Evolutionary conservation across 768 basidiomycete species (phyloP), one percentile per base, ranked within the genome.

Genomic region (Auricularia sp.): DNA sequence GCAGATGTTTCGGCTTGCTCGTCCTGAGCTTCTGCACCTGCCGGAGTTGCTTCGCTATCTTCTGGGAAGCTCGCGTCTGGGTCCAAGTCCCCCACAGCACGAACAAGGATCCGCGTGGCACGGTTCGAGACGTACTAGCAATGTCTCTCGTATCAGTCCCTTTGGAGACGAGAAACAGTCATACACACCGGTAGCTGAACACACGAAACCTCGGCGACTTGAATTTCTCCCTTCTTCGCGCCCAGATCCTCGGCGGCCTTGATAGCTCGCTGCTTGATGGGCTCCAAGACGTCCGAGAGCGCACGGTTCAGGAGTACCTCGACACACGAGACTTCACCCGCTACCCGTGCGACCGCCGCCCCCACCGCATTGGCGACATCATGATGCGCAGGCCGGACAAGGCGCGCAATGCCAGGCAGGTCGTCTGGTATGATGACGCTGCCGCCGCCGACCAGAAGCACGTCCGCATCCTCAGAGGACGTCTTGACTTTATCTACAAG

Each of bases 381-480:
- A 66, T 77, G 79, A 71, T 77, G 78, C 0, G 81, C 80, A 35
- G 81, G 81, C 14, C 78, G 75, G 63, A 82, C 76, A 18, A 85
- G 77, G 59, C 65, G 39, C 62, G 77, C 78, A 3, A 86, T 80
- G 8, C 87, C 87, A 36, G 71, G 73, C 0, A 88, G 77, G 10
- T 72, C 61, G 8, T 77, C 72, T 0, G 87, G 85, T 10, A 81
- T 77, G 39, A 88, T 76, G 67, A 87, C 82, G 0, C 83, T 81
- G 3, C 87, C 86, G 16, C 87, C 87, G 29, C 87, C 87, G 43
- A 87, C 87, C 1, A 88, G 78, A 35, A 86, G 78, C 11, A 87
- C 77, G 33, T 84, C 80, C 54, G 81, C 77, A 68, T 83, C 81
- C 33, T 80, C 79, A 1, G 80, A 79, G 36, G 79, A 81, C 3